These are phyloP conservation scores for Chaetomiaceae sp. DNA, from an alignment of 2,329 filamentous ascomycete species.

Conservation along the genomic window DNA sequence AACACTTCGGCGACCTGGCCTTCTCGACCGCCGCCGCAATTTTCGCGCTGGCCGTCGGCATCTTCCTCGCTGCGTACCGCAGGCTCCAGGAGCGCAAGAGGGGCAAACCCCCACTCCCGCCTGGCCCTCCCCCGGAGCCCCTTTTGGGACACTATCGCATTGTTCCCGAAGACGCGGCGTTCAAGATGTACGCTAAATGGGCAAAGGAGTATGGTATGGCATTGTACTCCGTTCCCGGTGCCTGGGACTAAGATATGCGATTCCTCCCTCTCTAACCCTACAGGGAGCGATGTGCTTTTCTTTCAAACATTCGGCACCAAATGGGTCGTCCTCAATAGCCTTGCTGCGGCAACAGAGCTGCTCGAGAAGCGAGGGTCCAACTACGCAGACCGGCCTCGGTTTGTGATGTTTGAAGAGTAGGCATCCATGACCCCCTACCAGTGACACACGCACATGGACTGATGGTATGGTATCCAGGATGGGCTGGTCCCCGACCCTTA, in stretches of 20 bases:
- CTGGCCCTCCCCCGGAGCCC: constrained; percentile 29
- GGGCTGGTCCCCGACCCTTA: constrained; percentile 41
- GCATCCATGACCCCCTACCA: background rate
- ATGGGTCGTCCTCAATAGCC: constrained; percentile 36
- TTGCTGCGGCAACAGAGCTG: constrained; percentile 35
- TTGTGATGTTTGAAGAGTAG: constrained; percentile 35
- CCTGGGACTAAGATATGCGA: background rate
- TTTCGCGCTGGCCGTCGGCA: constrained; percentile 7
- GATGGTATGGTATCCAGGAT: constrained; percentile 28
- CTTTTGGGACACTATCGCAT: constrained; percentile 31
- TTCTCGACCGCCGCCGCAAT: background rate
- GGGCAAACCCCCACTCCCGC: constrained; percentile 27
- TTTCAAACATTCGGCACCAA: constrained; percentile 30
- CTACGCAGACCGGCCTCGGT: constrained; percentile 37
- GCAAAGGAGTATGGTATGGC: constrained; percentile 31
- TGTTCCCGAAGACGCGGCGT: constrained; percentile 31
- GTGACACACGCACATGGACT: background rate
- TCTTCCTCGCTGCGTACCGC: constrained; percentile 12
- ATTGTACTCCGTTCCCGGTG: background rate
- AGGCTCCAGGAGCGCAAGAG: background rate
- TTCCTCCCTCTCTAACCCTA: background rate
- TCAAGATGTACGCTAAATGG: constrained; percentile 32
- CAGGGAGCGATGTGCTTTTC: constrained; percentile 31
- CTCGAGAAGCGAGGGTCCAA: constrained; percentile 36
- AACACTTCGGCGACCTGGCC: background rate